Evolutionary conservation across 257 asterid species (phyloP).

Genomic region (Craterostigma plantagineum): DNA sequence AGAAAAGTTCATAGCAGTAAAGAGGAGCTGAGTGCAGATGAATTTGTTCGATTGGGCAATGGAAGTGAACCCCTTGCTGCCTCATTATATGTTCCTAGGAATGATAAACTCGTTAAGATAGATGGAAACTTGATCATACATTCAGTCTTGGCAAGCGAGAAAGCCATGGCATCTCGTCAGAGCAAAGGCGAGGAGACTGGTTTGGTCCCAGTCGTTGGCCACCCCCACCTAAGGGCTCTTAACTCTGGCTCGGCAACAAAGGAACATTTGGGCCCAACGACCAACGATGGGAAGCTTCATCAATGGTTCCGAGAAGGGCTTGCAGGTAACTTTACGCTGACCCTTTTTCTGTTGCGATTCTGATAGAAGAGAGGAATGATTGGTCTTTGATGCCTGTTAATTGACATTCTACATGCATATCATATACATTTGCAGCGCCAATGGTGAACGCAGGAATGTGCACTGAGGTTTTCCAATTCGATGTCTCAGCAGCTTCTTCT

Average conservation of each 20-base stretch:
- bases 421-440: slow-evolving; percentile 53
- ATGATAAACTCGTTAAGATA: slow-evolving; percentile 59
- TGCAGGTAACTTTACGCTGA: slow-evolving; percentile 35
- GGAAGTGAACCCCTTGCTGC: slow-evolving; percentile 53
- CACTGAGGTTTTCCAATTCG: slow-evolving; percentile 93
- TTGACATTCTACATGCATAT: too few relatives aligned
- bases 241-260: slow-evolving; percentile 28
- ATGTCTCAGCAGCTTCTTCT: slow-evolving; percentile 39
- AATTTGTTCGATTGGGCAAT: slow-evolving; percentile 21
- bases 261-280: slow-evolving; percentile 39
- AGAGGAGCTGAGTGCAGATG: too few relatives aligned
- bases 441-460: slow-evolving; percentile 93
- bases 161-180: slow-evolving; percentile 53
- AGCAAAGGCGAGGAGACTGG: slow-evolving; percentile 64
- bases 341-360: background rate
- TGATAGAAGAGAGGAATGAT: too few relatives aligned
- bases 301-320: slow-evolving; percentile 99
- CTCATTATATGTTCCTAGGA: slow-evolving; percentile 63
- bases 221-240: slow-evolving; percentile 40
- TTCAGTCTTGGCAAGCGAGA: slow-evolving; percentile 62
- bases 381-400: too few relatives aligned
- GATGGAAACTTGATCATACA: slow-evolving; percentile 65
- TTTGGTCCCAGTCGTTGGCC: slow-evolving; percentile 34
- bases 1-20: slow-evolving; percentile 14
- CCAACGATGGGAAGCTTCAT: slow-evolving; percentile 66